phyloP scores from a whole-genome alignment of 352 stramenopile species.

The Pythium inflatum region DNA sequence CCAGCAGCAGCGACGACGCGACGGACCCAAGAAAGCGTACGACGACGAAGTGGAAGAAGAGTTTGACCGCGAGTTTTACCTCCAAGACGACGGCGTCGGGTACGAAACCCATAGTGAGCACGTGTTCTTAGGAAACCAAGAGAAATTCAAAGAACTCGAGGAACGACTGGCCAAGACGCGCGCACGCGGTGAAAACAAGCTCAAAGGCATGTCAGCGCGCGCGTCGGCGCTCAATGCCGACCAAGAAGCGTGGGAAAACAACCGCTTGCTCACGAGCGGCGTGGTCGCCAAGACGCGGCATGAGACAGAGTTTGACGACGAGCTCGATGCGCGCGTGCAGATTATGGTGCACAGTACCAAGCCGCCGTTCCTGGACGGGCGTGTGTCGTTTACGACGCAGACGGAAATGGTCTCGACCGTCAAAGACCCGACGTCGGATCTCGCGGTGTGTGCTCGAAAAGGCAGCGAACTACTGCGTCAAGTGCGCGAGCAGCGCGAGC shows the following conservation, averaged over 20 bases:
- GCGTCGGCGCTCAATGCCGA: conserved; percentile 94
- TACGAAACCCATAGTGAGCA: conserved; percentile 63
- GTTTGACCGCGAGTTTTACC: conserved; percentile 96
- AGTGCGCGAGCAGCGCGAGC: conserved; percentile 77
- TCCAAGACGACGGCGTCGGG: conserved; percentile 87
- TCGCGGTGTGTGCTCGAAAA: conserved; percentile 94
- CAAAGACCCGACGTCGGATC: conserved; percentile 95
- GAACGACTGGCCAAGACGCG: conserved; percentile 84
- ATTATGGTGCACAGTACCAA: conserved; percentile 98
- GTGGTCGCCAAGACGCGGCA: conserved; percentile 81
- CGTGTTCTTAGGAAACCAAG: conserved; percentile 91
- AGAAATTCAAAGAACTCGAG: conserved; percentile 93
- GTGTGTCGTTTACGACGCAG: conserved; percentile 95
- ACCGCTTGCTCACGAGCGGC: conserved; percentile 94
- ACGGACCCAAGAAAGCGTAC: conserved; percentile 75
- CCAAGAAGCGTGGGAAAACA: conserved; percentile 98
- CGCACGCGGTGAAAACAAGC: conserved; percentile 85
- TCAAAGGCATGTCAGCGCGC: conserved; percentile 89
- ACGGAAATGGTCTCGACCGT: conserved; percentile 96
- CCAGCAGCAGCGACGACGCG: neutral
- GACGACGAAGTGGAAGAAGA: conserved; percentile 87
- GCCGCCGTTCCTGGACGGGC: conserved; percentile 96
- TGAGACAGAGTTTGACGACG: conserved; percentile 91
- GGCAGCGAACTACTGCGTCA: conserved; percentile 88
- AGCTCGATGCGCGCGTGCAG: conserved; percentile 94